These are phyloP conservation scores for Inosperma sp. DNA, from an alignment of 768 basidiomycete species.

Conservation along the genomic window DNA sequence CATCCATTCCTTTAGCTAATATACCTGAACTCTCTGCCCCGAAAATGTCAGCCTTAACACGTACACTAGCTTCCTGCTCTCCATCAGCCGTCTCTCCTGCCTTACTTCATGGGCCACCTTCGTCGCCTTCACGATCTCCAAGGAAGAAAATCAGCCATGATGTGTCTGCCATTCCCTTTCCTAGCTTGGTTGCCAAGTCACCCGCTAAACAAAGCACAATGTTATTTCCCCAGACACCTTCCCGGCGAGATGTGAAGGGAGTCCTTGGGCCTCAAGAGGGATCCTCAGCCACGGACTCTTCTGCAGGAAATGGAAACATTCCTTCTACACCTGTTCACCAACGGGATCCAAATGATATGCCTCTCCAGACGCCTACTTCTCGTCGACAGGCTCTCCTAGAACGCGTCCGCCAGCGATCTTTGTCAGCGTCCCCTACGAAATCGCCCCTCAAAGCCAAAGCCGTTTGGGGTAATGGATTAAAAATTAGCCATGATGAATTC, in stretches of 20 bases:
- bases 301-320: slow-evolving; percentile 30
- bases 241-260: slow-evolving; percentile 41
- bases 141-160: slow-evolving; percentile 33
- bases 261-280: slow-evolving; percentile 40
- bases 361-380: slow-evolving; percentile 66
- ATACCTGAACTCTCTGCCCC: slow-evolving; percentile 54
- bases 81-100: slow-evolving; percentile 53
- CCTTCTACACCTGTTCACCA: slow-evolving; percentile 69
- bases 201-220: slow-evolving; percentile 47
- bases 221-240: slow-evolving; percentile 64
- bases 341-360: slow-evolving; percentile 50
- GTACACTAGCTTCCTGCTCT: slow-evolving; percentile 66
- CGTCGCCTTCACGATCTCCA: slow-evolving; percentile 43
- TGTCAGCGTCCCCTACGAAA: slow-evolving; percentile 65
- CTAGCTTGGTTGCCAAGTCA: slow-evolving; percentile 38
- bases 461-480: slow-evolving; percentile 37
- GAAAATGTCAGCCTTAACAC: slow-evolving; percentile 66
- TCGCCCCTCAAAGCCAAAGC: slow-evolving; percentile 14
- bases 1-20: slow-evolving; percentile 59
- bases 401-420: slow-evolving; percentile 68
- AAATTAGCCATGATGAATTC: slow-evolving; percentile 60
- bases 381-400: slow-evolving; percentile 79
- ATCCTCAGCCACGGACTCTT: slow-evolving; percentile 34
- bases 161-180: slow-evolving; percentile 50
- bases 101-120: slow-evolving; percentile 35